A percentile compares a stretch with the other conserved stretches of the same genome.
Conservation (phyloP, 495 filamentous ascomycete genomes). For the Acidomyces sp. region DNA sequence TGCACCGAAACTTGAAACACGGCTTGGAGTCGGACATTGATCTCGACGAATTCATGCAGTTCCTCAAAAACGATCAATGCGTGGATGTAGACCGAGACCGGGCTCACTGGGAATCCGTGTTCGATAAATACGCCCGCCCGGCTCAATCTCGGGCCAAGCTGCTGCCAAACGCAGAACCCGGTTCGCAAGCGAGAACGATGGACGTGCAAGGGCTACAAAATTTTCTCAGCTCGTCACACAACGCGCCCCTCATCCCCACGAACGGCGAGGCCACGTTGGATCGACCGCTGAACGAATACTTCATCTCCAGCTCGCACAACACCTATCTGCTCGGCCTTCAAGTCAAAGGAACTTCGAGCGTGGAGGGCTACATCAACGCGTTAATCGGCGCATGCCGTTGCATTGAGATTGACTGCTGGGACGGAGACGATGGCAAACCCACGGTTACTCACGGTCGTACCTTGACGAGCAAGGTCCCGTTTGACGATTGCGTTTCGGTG, state of each 20-base stretch:
- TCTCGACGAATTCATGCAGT: conserved; percentile 51
- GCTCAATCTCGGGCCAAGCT: conserved; percentile 23
- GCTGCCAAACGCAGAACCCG: conserved; percentile 11
- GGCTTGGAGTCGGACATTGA: conserved; percentile 48
- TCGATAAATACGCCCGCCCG: conserved; percentile 55
- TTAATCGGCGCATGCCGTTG: conserved; percentile 81
- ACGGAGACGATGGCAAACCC: conserved; percentile 73
- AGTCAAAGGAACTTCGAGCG: conserved; percentile 74
- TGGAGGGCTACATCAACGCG: conserved; percentile 88
- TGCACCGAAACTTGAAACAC: conserved; percentile 45
- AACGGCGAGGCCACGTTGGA: conserved; percentile 49
- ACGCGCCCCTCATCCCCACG: conserved; percentile 24
- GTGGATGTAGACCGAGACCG: conserved; percentile 58
- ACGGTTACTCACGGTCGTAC: conserved; percentile 85
- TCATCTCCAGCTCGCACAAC: conserved; percentile 97
- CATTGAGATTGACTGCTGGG: conserved; percentile 96
- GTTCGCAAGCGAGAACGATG: conserved; percentile 41
- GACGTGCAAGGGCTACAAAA: conserved; percentile 58
- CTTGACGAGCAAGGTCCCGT: conserved; percentile 71
- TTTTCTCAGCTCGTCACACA: conserved; percentile 63
- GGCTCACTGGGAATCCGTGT: conserved; percentile 57
- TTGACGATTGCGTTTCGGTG: conserved; percentile 78
- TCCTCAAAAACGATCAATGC: conserved; percentile 59
- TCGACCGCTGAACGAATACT: conserved; percentile 89
- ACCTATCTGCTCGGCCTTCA: conserved; percentile 90